Conservation (phyloP, 371 early-diverging fungal species). For the Lichtheimia corymbifera region DNA sequence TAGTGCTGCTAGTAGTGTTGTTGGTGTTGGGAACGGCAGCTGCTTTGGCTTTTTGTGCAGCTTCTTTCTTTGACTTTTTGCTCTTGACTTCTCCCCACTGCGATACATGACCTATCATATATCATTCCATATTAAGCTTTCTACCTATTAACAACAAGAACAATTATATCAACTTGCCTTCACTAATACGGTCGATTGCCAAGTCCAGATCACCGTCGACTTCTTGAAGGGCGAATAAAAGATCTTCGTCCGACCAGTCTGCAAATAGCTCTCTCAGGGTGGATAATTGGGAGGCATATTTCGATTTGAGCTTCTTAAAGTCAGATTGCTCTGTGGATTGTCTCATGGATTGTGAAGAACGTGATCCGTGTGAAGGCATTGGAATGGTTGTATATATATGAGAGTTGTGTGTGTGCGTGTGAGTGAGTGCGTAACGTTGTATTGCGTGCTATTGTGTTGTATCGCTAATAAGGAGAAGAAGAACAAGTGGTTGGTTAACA, state of each 20-base stretch:
- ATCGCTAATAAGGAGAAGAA: no score
- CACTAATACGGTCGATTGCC: conserved; percentile 80
- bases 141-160: conserved; percentile 7
- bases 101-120: conserved; percentile 49
- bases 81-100: conserved; percentile 93
- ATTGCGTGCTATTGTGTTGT: no score
- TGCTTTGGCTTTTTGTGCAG: conserved; percentile 41
- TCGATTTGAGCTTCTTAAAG: conserved; percentile 64
- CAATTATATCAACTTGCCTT: conserved; percentile 61
- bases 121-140: conserved; percentile 1
- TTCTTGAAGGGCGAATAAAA: conserved; percentile 84
- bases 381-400: not conserved
- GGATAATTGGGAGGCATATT: conserved; percentile 67
- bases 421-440: no score
- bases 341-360: conserved; percentile 14
- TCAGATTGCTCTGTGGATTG: conserved; percentile 57
- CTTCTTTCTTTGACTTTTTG: conserved; percentile 65
- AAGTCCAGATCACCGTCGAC: conserved; percentile 83
- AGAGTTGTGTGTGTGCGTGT: no score
- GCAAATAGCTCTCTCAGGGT: conserved; percentile 82
- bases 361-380: conserved; percentile 21
- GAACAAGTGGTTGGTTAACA: no score
- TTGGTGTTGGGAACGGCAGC: conserved; percentile 19
- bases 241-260: conserved; percentile 91
- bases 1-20: conserved; percentile 15